A percentile compares a stretch with the other conserved stretches of the same genome.
Evolutionary conservation across 2,329 filamentous ascomycete species (phyloP).

Genomic region (Fusarium sp.): DNA sequence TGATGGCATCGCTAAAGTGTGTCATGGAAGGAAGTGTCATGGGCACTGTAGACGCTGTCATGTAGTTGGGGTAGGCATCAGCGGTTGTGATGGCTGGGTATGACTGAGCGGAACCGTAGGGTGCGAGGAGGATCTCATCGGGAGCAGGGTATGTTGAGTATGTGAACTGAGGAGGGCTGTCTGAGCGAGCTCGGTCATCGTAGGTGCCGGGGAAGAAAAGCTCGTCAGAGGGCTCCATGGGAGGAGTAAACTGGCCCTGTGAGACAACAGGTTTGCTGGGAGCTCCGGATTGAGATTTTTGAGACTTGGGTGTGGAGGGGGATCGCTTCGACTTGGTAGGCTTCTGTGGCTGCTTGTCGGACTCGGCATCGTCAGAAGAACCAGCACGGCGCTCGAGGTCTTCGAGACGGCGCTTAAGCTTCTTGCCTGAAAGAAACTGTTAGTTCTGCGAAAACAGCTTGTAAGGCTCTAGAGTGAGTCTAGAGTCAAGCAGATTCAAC

Average conservation of each 20-base stretch:
- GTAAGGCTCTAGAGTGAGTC: neutral
- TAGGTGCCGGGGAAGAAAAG: constrained; percentile 71
- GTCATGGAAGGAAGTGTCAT: constrained; percentile 74
- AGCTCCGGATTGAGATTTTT: constrained; percentile 45
- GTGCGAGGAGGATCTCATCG: constrained; percentile 71
- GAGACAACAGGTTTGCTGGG: constrained; percentile 55
- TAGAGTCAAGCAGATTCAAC: constrained; percentile 49
- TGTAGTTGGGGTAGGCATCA: constrained; percentile 68
- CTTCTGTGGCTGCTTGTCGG: constrained; percentile 46
- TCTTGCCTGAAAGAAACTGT: constrained; percentile 73
- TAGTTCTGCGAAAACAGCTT: constrained; percentile 13
- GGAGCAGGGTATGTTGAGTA: constrained; percentile 76
- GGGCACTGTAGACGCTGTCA: constrained; percentile 63
- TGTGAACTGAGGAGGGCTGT: constrained; percentile 75
- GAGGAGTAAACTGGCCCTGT: constrained; percentile 70
- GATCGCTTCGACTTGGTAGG: constrained; percentile 49
- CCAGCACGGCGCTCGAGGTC: constrained; percentile 84
- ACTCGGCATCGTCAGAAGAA: constrained; percentile 60
- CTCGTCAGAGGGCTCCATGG: constrained; percentile 72
- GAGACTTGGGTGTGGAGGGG: constrained; percentile 45
- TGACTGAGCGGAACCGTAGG: constrained; percentile 65
- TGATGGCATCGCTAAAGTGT: constrained; percentile 73
- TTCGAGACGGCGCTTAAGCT: constrained; percentile 89
- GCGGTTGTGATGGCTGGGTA: constrained; percentile 65
- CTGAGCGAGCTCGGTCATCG: constrained; percentile 75